Conservation (phyloP, 2,329 filamentous ascomycete species). For the Ophiostoma angusticollis region DNA sequence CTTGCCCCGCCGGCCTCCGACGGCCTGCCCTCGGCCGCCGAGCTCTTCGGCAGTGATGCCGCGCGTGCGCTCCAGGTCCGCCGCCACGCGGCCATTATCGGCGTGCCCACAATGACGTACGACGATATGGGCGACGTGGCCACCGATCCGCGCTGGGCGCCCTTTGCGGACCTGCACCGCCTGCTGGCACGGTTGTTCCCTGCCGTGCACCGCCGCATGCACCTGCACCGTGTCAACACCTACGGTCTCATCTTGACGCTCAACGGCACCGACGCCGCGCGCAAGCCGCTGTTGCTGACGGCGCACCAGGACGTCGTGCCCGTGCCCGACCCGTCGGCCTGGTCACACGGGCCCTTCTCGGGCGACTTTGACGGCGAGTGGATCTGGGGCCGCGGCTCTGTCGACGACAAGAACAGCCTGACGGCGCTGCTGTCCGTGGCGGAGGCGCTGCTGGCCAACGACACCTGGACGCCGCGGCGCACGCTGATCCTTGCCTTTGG, state of each 20-base stretch:
- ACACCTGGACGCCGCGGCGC: constrained; percentile 38
- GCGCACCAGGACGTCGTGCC: constrained; percentile 55
- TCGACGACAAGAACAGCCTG: constrained; percentile 49
- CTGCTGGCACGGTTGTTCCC: constrained; percentile 40
- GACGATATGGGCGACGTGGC: constrained; percentile 37
- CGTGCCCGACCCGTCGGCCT: constrained; percentile 39
- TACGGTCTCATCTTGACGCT: constrained; percentile 47
- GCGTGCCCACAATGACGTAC: constrained; percentile 21
- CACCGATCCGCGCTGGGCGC: constrained; percentile 44
- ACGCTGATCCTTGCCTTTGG: constrained; percentile 48
- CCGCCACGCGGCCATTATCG: constrained; percentile 21
- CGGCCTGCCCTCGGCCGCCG: constrained; percentile 11
- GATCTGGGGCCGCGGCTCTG: constrained; percentile 48
- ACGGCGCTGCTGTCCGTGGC: constrained; percentile 42
- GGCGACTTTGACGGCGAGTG: constrained; percentile 43
- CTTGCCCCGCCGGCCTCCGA: constrained; percentile 9
- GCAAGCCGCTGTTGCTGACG: constrained; percentile 46
- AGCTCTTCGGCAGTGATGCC: constrained; percentile 8
- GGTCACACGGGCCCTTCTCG: constrained; percentile 49
- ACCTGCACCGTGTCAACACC: no score
- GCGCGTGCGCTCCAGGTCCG: constrained; percentile 13
- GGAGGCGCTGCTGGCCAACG: constrained; percentile 37
- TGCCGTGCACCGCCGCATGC: constrained; percentile 29
- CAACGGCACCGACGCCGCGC: constrained; percentile 32
- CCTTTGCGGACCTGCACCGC: constrained; percentile 40